A percentile compares a stretch with the other conserved stretches of the same genome.
These are phyloP conservation scores for Neurospora tetraspora DNA, from an alignment of 495 filamentous ascomycete genomes.

Conservation along the genomic window DNA sequence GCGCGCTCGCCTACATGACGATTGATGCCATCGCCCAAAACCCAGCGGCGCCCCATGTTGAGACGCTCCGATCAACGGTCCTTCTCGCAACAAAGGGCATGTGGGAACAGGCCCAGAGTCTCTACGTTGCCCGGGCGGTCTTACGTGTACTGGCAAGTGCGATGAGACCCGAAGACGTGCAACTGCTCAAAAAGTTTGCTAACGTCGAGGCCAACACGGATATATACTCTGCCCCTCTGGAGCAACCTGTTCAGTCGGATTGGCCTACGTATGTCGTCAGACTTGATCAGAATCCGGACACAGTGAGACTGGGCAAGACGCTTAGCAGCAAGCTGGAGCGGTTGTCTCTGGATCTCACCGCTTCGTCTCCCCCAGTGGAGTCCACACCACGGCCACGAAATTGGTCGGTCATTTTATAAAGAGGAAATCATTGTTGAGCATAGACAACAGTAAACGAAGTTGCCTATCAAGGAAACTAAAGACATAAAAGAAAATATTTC, in stretches of 20 bases:
- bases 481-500: neutral
- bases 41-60: constrained; percentile 6
- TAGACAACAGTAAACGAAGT: neutral
- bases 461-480: neutral
- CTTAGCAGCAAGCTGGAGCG: constrained; percentile 9
- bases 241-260: constrained; percentile 14
- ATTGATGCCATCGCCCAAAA: constrained; percentile 16
- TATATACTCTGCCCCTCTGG: constrained; percentile 10
- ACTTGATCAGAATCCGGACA: constrained; percentile 7
- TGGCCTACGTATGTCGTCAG: constrained; percentile 16
- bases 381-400: neutral
- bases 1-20: constrained; percentile 18
- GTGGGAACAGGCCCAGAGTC: constrained; percentile 22
- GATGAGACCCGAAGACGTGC: constrained; percentile 16
- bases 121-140: constrained; percentile 18
- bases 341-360: constrained; percentile 6
- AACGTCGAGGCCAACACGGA: constrained; percentile 11
- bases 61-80: constrained; percentile 21
- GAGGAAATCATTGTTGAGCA: neutral
- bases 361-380: neutral
- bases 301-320: constrained; percentile 1
- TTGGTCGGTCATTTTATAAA: neutral
- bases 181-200: constrained; percentile 12
- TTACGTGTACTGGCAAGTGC: constrained; percentile 11
- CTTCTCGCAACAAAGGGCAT: constrained; percentile 28